These are phyloP conservation scores for Suhomyces maxii DNA, from an alignment of 1,139 yeast species.

Conservation along the genomic window DNA sequence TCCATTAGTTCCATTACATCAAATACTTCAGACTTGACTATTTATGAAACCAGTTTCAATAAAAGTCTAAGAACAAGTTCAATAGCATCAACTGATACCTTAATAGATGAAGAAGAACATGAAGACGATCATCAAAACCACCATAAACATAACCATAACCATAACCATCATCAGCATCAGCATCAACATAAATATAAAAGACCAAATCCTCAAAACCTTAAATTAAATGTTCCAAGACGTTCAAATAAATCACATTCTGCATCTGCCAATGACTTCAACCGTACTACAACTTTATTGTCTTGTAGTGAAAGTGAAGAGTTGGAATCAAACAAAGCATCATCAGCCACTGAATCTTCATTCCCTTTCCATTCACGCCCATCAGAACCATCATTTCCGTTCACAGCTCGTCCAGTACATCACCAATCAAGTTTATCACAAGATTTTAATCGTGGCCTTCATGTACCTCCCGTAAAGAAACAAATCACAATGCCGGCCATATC, in stretches of 20 bases:
- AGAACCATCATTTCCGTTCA: conserved; percentile 10
- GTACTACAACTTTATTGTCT: conserved; percentile 4
- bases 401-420: background rate
- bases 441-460: background rate
- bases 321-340: conserved; percentile 9
- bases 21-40: conserved; percentile 18
- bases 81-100: conserved; percentile 11
- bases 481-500: conserved; percentile 17
- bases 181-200: background rate
- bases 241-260: conserved; percentile 10
- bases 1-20: conserved; percentile 22
- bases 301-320: conserved; percentile 11
- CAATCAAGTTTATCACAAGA: background rate
- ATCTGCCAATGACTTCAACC: conserved; percentile 8
- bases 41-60: conserved; percentile 9
- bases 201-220: conserved; percentile 3
- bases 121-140: background rate
- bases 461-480: conserved; percentile 16
- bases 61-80: conserved; percentile 13
- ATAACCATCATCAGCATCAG: background rate
- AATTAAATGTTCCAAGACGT: conserved; percentile 9
- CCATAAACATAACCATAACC: background rate
- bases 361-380: conserved; percentile 5
- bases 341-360: conserved; percentile 15
- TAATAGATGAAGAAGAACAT: conserved; percentile 13